These are phyloP conservation scores for Trypanosoma platydactyli DNA, from an alignment of 208 protist species.

Conservation along the genomic window DNA sequence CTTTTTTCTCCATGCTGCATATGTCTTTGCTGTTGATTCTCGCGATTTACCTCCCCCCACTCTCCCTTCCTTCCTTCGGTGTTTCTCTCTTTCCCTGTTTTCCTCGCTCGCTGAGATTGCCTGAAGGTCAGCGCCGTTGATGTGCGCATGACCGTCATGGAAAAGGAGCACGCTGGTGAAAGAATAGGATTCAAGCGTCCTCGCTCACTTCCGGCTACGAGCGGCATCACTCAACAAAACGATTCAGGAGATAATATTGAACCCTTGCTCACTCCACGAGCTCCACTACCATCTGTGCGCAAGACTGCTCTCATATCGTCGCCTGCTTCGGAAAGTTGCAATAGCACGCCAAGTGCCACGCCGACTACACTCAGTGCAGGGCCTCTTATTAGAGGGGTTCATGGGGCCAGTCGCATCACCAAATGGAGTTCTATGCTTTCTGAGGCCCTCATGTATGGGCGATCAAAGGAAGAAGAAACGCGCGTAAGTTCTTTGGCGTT, in stretches of 20 bases:
- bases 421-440: constrained; percentile 54
- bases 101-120: too few species aligned
- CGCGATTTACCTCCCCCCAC: too few species aligned
- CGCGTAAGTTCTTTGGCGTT: constrained; percentile 32
- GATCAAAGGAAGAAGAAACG: constrained; percentile 34
- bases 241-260: background rate
- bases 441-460: constrained; percentile 43
- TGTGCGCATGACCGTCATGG: constrained; percentile 3
- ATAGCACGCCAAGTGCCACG: constrained; percentile 36
- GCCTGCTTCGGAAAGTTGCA: constrained; percentile 25
- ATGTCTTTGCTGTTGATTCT: background rate
- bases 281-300: constrained; percentile 21
- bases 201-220: constrained; percentile 28
- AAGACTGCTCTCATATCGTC: constrained; percentile 28
- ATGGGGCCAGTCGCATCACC: constrained; percentile 14
- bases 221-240: constrained; percentile 1
- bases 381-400: constrained; percentile 1
- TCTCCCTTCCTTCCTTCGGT: too few species aligned
- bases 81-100: too few species aligned
- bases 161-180: constrained; percentile 7
- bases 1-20: background rate
- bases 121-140: background rate
- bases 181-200: constrained; percentile 35
- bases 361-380: constrained; percentile 30
- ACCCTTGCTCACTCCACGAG: background rate